Evolutionary conservation across 108 stramenopile species (phyloP).

Genomic region (Stephanodiscus minutulus): DNA sequence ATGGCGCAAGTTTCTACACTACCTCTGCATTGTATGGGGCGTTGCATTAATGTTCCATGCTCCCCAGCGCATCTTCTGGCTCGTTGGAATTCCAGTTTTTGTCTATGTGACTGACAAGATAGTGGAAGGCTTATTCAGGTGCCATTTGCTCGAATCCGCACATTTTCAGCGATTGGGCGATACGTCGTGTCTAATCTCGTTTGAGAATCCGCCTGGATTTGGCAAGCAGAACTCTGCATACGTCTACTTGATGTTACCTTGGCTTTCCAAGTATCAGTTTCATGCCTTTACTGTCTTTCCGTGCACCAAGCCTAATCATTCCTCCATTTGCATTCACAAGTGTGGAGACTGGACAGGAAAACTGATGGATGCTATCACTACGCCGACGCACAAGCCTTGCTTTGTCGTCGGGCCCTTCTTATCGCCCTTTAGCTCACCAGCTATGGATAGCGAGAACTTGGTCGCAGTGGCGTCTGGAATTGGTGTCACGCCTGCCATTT

Average conservation of each 20-base stretch:
- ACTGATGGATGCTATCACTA: slow-evolving; percentile 32
- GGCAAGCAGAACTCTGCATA: slow-evolving; percentile 43
- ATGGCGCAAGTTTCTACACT: slow-evolving; percentile 28
- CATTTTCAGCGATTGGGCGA: slow-evolving; percentile 15
- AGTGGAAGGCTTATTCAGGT: neutral
- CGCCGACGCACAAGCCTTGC: slow-evolving; percentile 36
- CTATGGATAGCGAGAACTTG: slow-evolving; percentile 39
- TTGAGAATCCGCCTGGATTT: slow-evolving; percentile 47
- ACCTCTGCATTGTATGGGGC: slow-evolving; percentile 27
- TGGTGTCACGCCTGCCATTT: slow-evolving; percentile 43
- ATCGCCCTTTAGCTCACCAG: slow-evolving; percentile 45
- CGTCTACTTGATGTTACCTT: slow-evolving; percentile 46
- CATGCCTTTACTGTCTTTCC: slow-evolving; percentile 50
- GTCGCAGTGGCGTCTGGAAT: slow-evolving; percentile 49
- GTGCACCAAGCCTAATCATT: slow-evolving; percentile 24
- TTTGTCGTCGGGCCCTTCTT: slow-evolving; percentile 41
- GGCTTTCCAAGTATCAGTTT: slow-evolving; percentile 38
- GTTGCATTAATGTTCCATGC: slow-evolving; percentile 22
- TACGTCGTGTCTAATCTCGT: slow-evolving; percentile 23
- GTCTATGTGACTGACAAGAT: slow-evolving; percentile 13
- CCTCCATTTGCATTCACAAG: slow-evolving; percentile 37
- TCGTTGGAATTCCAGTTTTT: slow-evolving; percentile 24
- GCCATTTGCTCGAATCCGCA: slow-evolving; percentile 7
- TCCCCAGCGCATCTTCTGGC: slow-evolving; percentile 15
- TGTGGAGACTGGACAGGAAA: slow-evolving; percentile 45